Base-by-base conservation (phyloP, 345 rosid genomes). In the Rubroshorea leprosula region DNA sequence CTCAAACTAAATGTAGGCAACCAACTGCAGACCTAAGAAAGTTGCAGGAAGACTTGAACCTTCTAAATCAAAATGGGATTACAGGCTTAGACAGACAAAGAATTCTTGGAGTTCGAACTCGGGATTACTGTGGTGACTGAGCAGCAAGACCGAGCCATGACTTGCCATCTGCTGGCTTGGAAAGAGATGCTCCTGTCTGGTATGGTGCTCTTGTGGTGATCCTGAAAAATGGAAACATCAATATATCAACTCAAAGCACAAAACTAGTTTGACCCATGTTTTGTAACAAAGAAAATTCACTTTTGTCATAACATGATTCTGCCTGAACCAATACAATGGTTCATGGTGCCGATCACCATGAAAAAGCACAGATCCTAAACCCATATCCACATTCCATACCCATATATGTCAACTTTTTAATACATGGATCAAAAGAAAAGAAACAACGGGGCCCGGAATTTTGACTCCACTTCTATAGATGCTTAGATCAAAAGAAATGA, bases 111-210 rank as follows among this genome's bases (percentile, higher is more conserved):
- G 35, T 55, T 19, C 16, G 56, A 46, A 18, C 21, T 31, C 17
- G 14, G 18, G 35, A 16, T 51, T 74, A 68, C 35, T 60, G 52
- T 21, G 51, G 56, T 29, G 71, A 61, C 24, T 72, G 79, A 68
- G 91, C 89, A 39, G 88, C 80, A 48, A 85, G 74, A 51, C 90
- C 85, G 51, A 85, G 86, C 94, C 95, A 91, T 0, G 90, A 60
- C 69, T 77, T 85, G 73, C 63, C 61, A 52, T 74, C 84, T 20
- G 48, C 62, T 46, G 79, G 65, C 70, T 75, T 76, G 55, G 64
- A 38, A 60, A 54, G 49, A 5, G 21, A 17, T 16, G 65, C 64
- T 0, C 63, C 49, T 13, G 68, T 35, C 45, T 70, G 84, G 73
- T 85, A 87, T 19, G 98, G 95, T 25, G 87, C 83, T 58, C 58